Base-by-base conservation (phyloP, 768 basidiomycete species). In the Trametes villosa region DNA sequence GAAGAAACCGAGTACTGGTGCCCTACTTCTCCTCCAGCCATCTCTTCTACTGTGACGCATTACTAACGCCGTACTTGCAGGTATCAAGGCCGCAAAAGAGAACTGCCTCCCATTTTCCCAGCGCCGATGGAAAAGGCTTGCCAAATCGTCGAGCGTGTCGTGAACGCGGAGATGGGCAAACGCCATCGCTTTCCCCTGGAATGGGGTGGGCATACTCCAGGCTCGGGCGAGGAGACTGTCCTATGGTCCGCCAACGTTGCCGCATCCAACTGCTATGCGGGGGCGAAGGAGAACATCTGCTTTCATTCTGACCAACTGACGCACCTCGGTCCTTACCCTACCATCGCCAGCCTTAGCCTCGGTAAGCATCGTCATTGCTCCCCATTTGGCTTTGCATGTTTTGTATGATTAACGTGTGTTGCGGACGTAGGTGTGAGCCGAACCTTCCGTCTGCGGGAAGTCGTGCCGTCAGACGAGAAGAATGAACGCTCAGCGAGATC, bases 191-290 rank as follows among this genome's bases (percentile, higher is more conserved):
- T 82, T 70, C 79, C 81, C 3, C 74, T 88, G 4, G 92, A 94
- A 72, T 94, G 90, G 89, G 78, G 70, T 18, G 75, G 74, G 5
- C 68, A 70, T 11, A 67, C 69, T 0, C 51, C 60, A 4, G 46
- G 59, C 9, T 57, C 60, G 18, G 57, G 61, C 4, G 65, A 64
- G 11, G 60, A 64, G 20, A 56, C 54, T 13, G 40, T 70, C 34
- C 63, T 73, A 9, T 94, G 92, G 92, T 78, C 83, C 53, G 92
- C 92, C 1, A 94, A 93, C 65, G 91, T 94, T 22, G 92, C 92
- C 3, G 92, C 91, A 1, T 85, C 91, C 3, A 94, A 94, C 66
- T 88, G 91, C 65, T 94, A 94, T 61, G 83, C 87, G 69, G 91
- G 91, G n/a, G 81, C 82, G 36, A 87, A 88, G 68, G 91, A 92